Base-by-base conservation (phyloP, 306 rosid genomes). In the Sicyos baderoa region DNA sequence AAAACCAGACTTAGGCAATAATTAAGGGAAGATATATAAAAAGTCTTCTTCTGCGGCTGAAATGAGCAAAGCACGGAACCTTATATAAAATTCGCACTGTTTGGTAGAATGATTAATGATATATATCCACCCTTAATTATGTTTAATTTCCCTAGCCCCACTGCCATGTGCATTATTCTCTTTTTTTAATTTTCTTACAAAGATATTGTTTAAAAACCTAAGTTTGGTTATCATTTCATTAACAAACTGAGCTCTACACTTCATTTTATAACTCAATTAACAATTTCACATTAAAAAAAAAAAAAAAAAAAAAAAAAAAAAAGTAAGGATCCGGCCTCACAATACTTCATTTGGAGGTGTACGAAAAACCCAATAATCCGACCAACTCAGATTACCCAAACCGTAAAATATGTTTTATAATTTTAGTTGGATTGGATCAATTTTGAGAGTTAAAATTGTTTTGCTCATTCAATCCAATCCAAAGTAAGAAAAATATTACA, bases 81-180 rank as follows among this genome's bases (percentile, higher is more conserved):
- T n/a, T 54, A 54, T 65, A 19, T 66, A 13, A 37, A 66, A 66
- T 66, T 6, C 1, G 15, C 72, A 47, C 4, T 8, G 57, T 67
- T 67, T 67, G 55, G 72, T 65, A 49, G 56, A 67, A 47, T 67
- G 37, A 67, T 44, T n/a, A n/a, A n/a, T n/a, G n/a, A n/a, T n/a
- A n/a, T n/a, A n/a, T n/a, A n/a, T n/a, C n/a, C n/a, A n/a, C n/a
- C n/a, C n/a, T n/a, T n/a, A 13, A 44, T 37, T 35, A 44, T 11
- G 54, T 65, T 45, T 66, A 6, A 35, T 6, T 2, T 35, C 53
- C 14, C 40, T 13, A 47, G 16, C 53, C 57, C 72, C 72, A 23
- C 44, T 3, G 9, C 72, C 72, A 67, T 67, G 72, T 67, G 72
- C 55, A 11, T 21, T 21, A 0, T 5, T 37, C 35, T 35, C 9